Evolutionary conservation across 208 protist genomes (phyloP), one percentile per base, ranked within the genome.

Genomic region (Porcisia hertigi): DNA sequence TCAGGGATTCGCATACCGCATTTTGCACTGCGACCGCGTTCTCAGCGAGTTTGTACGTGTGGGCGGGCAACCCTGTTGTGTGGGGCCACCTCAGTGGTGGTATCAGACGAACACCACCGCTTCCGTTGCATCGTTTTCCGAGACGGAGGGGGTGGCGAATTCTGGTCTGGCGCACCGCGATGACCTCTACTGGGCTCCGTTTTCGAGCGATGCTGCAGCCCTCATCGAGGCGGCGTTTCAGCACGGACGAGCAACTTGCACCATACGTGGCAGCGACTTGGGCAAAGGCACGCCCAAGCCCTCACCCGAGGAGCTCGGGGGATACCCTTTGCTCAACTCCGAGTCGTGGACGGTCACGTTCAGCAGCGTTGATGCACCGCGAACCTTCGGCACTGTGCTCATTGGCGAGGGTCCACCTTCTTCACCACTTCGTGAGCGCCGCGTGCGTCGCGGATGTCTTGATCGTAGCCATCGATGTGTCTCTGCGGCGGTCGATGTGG

Each of bases 1-100:
- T 76, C 94, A 98, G 80, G 95, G 95, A 49, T 97, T 97, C 69
- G 91, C 92, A 54, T 98, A 97, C 77, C 92, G 91, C 63, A 89
- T 97, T 39, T 70, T 98, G 41, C 84, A 85, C 67, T 77, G 80
- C 45, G 87, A 90, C 30, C 49, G 58, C 20, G 88, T 97, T 47
- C 77, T 97, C 54, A 39, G 43, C 20, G 84, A 84, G 76, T 87
- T 82, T 18, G 73, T 43, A 47, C 83, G 83, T 14, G 76, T 86
- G 12, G 90, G 90, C 16, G 89, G 88, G 52, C 69, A 71, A 82
- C 89, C 34, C 9, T 95, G 92, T 72, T 97, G 93, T 79, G 82
- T 97, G 1, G 93, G 93, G 8, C 55, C 83, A 43, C 93, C 93
- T 55, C 86, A 82, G 71, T 97, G 93, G 93, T 97, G 93, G 93